Evolutionary conservation across 1,284 basidiomycete genomes (phyloP).

Genomic region (Afroboletus lepidellus): DNA sequence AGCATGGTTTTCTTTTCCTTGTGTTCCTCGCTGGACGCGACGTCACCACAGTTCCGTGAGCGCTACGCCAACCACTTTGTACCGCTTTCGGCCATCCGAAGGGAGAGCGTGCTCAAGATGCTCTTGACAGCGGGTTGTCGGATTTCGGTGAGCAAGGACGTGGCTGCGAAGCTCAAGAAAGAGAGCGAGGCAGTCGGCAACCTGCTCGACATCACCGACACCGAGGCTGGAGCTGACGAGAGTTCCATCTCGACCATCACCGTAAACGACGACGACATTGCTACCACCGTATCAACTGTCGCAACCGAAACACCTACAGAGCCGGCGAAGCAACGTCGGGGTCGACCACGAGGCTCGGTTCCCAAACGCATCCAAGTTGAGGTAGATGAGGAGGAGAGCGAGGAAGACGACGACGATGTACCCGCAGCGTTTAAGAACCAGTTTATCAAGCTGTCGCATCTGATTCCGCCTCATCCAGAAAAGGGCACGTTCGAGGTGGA

Average conservation of each 20-base stretch:
- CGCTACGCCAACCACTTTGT: constrained; percentile 79
- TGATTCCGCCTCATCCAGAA: constrained; percentile 82
- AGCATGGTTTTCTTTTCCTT: constrained; percentile 1
- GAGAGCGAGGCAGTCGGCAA: constrained; percentile 27
- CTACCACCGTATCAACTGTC: background rate
- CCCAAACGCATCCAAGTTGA: constrained; percentile 14
- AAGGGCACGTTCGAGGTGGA: constrained; percentile 90
- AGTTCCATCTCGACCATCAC: constrained; percentile 26
- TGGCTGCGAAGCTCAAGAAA: constrained; percentile 38
- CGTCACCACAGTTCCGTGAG: constrained; percentile 58
- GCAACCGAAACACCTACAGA: constrained; percentile 14
- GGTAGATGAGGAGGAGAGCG: constrained; percentile 13
- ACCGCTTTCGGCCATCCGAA: constrained; percentile 56
- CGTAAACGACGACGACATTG: constrained; percentile 5
- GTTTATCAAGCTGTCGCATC: constrained; percentile 75
- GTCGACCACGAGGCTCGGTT: constrained; percentile 18
- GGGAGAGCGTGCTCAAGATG: constrained; percentile 36
- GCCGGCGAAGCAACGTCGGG: constrained; percentile 17
- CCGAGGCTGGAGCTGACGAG: constrained; percentile 13
- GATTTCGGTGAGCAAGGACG: constrained; percentile 41
- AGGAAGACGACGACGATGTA: constrained; percentile 19
- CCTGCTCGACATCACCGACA: constrained; percentile 27
- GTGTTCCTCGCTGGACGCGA: background rate
- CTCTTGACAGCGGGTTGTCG: constrained; percentile 44
- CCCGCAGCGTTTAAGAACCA: constrained; percentile 44